Evolutionary conservation across 352 stramenopile species (phyloP).

Genomic region (Pythium biforme): DNA sequence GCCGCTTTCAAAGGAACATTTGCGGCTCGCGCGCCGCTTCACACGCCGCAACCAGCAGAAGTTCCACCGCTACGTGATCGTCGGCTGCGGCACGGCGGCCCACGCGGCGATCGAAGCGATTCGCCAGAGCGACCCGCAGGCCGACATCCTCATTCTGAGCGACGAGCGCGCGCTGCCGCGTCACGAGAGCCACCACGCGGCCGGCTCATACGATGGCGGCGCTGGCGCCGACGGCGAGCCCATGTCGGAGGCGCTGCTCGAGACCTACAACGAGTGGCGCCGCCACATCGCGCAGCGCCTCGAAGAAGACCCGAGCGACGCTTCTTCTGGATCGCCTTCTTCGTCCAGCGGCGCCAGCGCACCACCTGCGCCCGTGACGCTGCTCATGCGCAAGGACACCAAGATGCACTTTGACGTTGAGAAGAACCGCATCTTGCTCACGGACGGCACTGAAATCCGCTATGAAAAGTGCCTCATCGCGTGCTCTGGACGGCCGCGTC

Average conservation of each 20-base stretch:
- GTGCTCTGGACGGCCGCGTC: constrained; percentile 71
- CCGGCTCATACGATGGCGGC: constrained; percentile 26
- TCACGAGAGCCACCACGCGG: constrained; percentile 34
- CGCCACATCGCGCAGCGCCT: constrained; percentile 80
- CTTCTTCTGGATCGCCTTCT: not conserved
- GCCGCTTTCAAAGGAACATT: constrained; percentile 23
- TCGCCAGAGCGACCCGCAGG: constrained; percentile 64
- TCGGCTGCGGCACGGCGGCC: constrained; percentile 85
- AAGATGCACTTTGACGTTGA: constrained; percentile 82
- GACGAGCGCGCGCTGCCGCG: constrained; percentile 71
- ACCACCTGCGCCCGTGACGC: constrained; percentile 48
- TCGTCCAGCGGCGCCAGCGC: not conserved
- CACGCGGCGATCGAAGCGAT: constrained; percentile 92
- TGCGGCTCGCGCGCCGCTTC: constrained; percentile 56
- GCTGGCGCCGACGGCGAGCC: constrained; percentile 16
- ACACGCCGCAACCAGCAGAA: constrained; percentile 71
- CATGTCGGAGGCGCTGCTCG: constrained; percentile 57
- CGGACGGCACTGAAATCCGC: constrained; percentile 72
- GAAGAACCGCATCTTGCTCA: constrained; percentile 78
- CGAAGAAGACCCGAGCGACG: constrained; percentile 58
- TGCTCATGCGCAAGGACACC: constrained; percentile 73
- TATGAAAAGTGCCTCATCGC: constrained; percentile 90
- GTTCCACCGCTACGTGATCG: constrained; percentile 88
- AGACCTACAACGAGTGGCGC: constrained; percentile 91
- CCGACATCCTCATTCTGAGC: constrained; percentile 89